A percentile compares a stretch with the other conserved stretches of the same genome.
Conservation (phyloP, 192 early-diverging fungal genomes). For the Haplosporangium gracile region DNA sequence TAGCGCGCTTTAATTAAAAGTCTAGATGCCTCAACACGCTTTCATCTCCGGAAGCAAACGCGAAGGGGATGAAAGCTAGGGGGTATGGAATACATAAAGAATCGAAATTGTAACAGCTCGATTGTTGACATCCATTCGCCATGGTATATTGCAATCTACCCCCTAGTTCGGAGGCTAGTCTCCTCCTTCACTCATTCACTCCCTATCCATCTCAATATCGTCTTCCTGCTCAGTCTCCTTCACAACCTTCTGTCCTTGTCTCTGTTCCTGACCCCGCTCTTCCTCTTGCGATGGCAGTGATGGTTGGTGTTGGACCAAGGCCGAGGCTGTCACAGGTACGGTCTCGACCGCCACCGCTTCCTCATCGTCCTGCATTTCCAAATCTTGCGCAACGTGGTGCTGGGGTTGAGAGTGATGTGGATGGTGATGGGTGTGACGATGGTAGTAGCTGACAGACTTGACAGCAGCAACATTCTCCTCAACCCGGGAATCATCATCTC, state of each 20-base stretch:
- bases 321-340: no score
- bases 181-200: not conserved
- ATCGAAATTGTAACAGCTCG: no score
- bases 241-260: not conserved
- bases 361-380: constrained; percentile 16
- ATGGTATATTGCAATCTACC: not conserved
- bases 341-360: not conserved
- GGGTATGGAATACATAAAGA: no score
- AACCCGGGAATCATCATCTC: constrained; percentile 22
- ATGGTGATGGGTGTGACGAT: not conserved
- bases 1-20: no score
- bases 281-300: not conserved
- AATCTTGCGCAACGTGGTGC: not conserved
- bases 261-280: not conserved
- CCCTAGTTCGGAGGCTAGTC: not conserved
- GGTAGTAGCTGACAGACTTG: constrained; percentile 1
- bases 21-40: no score
- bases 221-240: no score
- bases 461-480: not conserved
- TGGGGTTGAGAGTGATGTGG: not conserved
- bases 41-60: no score
- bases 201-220: constrained; percentile 21
- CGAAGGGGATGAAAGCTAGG: no score
- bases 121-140: no score
- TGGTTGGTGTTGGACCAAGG: not conserved